Conservation (phyloP, 352 stramenopile species). For the Globisporangium perplexum region DNA sequence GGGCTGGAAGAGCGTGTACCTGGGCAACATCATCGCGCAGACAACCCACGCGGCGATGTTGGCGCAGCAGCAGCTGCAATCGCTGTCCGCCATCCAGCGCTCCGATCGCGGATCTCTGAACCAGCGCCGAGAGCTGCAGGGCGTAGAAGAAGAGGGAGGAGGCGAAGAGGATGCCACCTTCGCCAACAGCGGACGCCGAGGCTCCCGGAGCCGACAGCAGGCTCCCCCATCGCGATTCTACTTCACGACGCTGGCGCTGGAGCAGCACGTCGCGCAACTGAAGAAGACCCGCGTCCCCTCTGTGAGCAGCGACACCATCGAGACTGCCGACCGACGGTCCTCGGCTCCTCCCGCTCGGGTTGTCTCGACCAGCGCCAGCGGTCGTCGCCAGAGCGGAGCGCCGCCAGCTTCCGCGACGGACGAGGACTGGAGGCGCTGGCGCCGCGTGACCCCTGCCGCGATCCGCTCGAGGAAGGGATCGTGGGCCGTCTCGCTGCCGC, state of each 20-base stretch:
- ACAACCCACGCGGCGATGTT: conserved; percentile 67
- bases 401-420: conserved; percentile 1
- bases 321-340: background rate
- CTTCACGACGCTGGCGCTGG: conserved; percentile 7
- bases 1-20: conserved; percentile 50
- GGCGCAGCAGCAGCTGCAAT: conserved; percentile 15
- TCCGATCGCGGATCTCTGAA: background rate
- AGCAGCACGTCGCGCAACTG: conserved; percentile 3
- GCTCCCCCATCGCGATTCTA: background rate
- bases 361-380: background rate
- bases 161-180: background rate
- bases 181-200: background rate
- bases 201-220: background rate
- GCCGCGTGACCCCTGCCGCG: conserved; percentile 13
- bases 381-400: background rate
- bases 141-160: background rate
- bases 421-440: conserved; percentile 27
- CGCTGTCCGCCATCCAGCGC: background rate
- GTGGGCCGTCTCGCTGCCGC: background rate
- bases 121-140: background rate
- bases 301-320: background rate
- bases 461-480: conserved; percentile 3
- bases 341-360: background rate
- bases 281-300: background rate
- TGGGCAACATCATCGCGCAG: conserved; percentile 40